These are phyloP conservation scores for Conringia planisiliqua DNA, from an alignment of 345 rosid species.

Conservation along the genomic window DNA sequence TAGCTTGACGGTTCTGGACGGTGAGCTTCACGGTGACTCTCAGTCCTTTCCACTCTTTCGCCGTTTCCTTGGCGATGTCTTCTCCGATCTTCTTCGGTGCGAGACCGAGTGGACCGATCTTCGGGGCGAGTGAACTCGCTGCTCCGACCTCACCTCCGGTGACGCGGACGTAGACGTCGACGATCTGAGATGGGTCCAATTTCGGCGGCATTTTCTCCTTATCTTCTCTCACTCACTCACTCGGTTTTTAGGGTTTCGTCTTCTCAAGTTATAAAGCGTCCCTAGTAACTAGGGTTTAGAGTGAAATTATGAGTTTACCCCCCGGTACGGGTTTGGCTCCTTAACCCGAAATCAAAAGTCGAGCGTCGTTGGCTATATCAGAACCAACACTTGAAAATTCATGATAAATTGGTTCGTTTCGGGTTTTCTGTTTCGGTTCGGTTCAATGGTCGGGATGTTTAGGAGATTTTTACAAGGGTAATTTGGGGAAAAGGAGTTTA, in stretches of 20 bases:
- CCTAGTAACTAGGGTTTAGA: neutral
- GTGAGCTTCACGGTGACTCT: conserved; percentile 66
- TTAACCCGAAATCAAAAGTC: neutral
- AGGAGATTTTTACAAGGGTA: neutral
- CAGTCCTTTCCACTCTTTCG: conserved; percentile 70
- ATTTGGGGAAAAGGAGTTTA: neutral
- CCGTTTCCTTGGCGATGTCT: conserved; percentile 70
- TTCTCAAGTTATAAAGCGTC: neutral
- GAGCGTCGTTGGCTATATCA: neutral
- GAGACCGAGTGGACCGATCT: conserved; percentile 74
- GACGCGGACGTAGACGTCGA: conserved; percentile 63
- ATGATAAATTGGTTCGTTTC: neutral
- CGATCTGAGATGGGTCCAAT: conserved; percentile 60
- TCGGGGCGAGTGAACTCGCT: conserved; percentile 63
- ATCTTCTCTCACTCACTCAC: neutral
- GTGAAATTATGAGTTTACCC: conserved; percentile 4
- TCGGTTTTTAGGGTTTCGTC: conserved; percentile 22
- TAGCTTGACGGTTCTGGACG: conserved; percentile 67
- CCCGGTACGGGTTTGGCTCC: neutral
- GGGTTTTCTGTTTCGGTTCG: neutral
- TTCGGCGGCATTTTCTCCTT: conserved; percentile 56
- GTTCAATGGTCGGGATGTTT: neutral
- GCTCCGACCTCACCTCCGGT: conserved; percentile 75
- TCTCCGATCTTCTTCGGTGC: conserved; percentile 83
- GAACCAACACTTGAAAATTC: neutral